Base-by-base conservation (phyloP, 2,329 filamentous ascomycete species). In the Paracamarosporium sp. region DNA sequence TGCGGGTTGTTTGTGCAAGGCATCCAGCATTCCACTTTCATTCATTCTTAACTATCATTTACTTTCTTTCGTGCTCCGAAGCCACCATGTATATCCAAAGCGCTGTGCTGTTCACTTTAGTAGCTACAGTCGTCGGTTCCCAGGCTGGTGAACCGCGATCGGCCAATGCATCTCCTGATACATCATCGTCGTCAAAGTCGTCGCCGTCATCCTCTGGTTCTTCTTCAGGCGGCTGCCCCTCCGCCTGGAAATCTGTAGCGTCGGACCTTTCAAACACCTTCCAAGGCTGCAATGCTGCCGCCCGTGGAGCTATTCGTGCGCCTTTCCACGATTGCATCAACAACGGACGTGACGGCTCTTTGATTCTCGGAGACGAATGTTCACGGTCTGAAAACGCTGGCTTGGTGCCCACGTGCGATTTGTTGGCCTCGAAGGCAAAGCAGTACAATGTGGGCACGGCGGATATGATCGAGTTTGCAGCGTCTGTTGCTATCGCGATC, bases 301-400 rank as follows among this genome's bases (percentile, higher is more conserved):
- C 70, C 7, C 70, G 64, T 24, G 60, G 51, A 15, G 63, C 65
- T 4, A 67, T 72, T 15, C 64, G 69, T 13, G 60, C 63, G 0
- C 60, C 66, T 6, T 72, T 72, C 51, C 69, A 73, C 24, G 69
- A 72, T 47, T 71, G 68, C 56, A 62, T 70, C 62, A 69, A 65
- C 58, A 65, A 64, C 17, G 68, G 61, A 22, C 70, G 68, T 28
- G 69, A 73, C 20, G 70, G 69, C 20, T 66, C 62, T 33, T 57
- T 72, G 11, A 65, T 71, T 30, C 55, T 71, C 11, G 59, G 60
- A 3, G 61, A 62, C 17, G 70, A 72, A 51, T 74, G 68, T 53
- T 57, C 61, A 22, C 68, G 76, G 9, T n/a, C 62, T 0, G 73
- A 78, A 38, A 76, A 86, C 62, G 64, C 59, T 3, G 82, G 82